Evolutionary conservation across 495 filamentous ascomycete genomes (phyloP), one percentile per base, ranked within the genome.

Genomic region (Xylaria grammica): DNA sequence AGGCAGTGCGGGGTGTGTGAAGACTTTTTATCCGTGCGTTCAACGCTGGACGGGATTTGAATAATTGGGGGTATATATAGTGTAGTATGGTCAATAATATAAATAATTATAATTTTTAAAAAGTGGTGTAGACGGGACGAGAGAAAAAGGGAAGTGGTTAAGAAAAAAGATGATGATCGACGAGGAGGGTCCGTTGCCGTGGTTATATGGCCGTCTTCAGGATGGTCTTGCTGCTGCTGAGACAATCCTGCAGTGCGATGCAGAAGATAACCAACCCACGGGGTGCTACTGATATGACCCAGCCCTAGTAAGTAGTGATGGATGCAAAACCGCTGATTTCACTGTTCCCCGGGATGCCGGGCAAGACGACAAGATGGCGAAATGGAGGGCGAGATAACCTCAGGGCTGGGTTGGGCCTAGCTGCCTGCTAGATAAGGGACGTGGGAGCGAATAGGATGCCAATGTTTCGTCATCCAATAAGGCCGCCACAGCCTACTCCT

Each of bases 141-240:
- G 59, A 52, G 46, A 38, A 62, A 62, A 27, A 46, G 52, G 51
- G 30, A 40, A 49, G 32, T 62, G 49, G 38, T 20, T 30, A 56
- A 56, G 51, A 57, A 63, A 50, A n/a, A 55, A 56, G 22, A 45
- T 27, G 52, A 20, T 63, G 61, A 49, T 56, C 51, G 40, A 45
- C 61, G 50, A 42, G 45, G 46, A 52, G 58, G 58, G 48, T 42
- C 58, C 58, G 58, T 61, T 61, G 58, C 46, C 36, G 58, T 61
- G 58, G 46, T 61, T 61, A 61, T 61, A 61, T 61, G 58, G 58
- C 48, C 26, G 58, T 54, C 51, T 63, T 45, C 20, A 55, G 38
- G 27, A 63, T 63, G 53, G 40, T 59, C 40, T 29, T 17, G 42
- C 53, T 42, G 50, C 38, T 45, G 40, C 45, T 54, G 53, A 63